phyloP scores from a whole-genome alignment of 176 grass and related monocot genomes.

The Musa beccarii region DNA sequence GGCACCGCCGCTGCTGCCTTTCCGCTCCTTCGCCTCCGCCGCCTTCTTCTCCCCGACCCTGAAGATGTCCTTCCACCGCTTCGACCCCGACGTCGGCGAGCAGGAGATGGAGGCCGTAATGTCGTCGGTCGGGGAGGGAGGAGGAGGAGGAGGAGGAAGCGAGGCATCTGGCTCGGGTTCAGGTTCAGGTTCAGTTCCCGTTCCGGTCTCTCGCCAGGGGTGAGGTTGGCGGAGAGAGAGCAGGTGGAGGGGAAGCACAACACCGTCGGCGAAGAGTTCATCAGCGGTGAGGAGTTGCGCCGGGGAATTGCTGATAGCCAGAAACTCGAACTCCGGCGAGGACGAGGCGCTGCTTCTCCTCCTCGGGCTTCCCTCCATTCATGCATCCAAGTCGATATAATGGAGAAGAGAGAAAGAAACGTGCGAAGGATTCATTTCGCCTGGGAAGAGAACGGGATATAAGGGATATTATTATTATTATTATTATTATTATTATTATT shows the following conservation, averaged over 20 bases:
- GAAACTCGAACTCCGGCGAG: conserved; percentile 73
- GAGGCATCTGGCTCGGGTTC: background rate
- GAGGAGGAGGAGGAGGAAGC: background rate
- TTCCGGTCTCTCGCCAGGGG: background rate
- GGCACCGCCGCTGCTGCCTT: conserved; percentile 3
- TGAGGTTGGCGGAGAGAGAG: conserved; percentile 3
- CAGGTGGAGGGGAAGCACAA: conserved; percentile 47
- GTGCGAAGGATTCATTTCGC: background rate
- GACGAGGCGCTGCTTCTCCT: conserved; percentile 39
- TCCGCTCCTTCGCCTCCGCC: conserved; percentile 27
- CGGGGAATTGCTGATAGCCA: conserved; percentile 22
- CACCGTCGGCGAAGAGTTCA: conserved; percentile 65
- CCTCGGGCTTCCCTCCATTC: conserved; percentile 10
- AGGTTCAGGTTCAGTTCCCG: conserved; percentile 1
- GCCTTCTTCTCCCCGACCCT: conserved; percentile 38
- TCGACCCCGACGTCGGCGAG: conserved; percentile 23
- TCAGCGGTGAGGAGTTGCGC: conserved; percentile 42
- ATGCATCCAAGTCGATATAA: background rate
- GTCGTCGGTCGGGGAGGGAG: background rate
- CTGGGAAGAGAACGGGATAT: background rate
- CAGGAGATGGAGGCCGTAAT: conserved; percentile 4
- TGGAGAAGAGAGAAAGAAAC: no score
- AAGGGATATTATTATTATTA: background rate
- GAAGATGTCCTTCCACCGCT: conserved; percentile 83
- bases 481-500: no score